Percentiles rank a stretch among this genome's conserved stretches.
Evolutionary conservation across 345 rosid species (phyloP).

Genomic region (Durio zibethinus): DNA sequence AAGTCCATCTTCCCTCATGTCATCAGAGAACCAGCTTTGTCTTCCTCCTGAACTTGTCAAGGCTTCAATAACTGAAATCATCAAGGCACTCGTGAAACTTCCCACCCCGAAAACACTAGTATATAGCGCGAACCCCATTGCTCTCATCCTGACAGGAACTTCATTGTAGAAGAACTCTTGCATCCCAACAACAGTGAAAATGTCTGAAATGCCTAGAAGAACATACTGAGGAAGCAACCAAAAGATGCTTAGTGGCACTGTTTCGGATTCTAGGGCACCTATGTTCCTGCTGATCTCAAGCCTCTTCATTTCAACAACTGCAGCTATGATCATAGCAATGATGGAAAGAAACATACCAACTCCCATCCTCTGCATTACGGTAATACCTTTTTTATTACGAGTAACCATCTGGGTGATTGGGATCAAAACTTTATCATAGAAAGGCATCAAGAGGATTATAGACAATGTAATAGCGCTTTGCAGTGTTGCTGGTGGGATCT

Average conservation of each 20-base stretch:
- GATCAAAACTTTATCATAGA: conserved; percentile 62
- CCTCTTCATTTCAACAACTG: conserved; percentile 71
- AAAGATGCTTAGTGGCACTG: conserved; percentile 61
- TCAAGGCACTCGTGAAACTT: conserved; percentile 72
- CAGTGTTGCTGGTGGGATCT: conserved; percentile 87
- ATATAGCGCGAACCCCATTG: conserved; percentile 88
- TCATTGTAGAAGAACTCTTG: conserved; percentile 94
- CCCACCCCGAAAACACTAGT: conserved; percentile 95
- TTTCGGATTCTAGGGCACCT: conserved; percentile 17
- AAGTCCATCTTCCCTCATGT: conserved; percentile 78
- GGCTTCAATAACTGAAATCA: conserved; percentile 60
- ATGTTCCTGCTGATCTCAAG: conserved; percentile 35
- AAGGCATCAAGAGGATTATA: conserved; percentile 79
- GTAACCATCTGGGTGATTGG: conserved; percentile 47
- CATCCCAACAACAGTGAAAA: conserved; percentile 95
- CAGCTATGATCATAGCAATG: conserved; percentile 80
- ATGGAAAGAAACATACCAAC: conserved; percentile 79
- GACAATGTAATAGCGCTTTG: conserved; percentile 90
- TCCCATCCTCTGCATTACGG: conserved; percentile 81
- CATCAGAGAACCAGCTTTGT: conserved; percentile 77
- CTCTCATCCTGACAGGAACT: conserved; percentile 80
- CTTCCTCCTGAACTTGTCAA: conserved; percentile 36
- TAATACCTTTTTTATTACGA: conserved; percentile 47
- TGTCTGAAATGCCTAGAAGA: conserved; percentile 75
- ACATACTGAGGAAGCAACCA: conserved; percentile 90